These are phyloP conservation scores for Candolleomyces efflorescens DNA, from an alignment of 768 basidiomycete species.

Conservation along the genomic window DNA sequence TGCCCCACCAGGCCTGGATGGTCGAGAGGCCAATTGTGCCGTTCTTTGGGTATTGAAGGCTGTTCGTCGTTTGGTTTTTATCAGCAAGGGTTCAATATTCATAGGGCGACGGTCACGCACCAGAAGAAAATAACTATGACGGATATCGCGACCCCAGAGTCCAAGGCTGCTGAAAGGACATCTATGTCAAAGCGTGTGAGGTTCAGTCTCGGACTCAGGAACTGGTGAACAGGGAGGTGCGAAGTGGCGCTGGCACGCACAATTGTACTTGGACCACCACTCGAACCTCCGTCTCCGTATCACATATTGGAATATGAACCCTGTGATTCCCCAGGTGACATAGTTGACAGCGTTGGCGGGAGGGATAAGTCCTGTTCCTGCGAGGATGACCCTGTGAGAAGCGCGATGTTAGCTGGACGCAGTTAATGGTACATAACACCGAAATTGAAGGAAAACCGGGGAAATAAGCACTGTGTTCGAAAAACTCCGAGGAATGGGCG, in stretches of 20 bases:
- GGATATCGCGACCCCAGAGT: constrained; percentile 61
- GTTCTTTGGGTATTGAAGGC: constrained; percentile 57
- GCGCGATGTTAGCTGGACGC: background rate
- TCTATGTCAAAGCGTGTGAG: no score
- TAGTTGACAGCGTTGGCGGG: constrained; percentile 68
- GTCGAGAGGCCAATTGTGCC: constrained; percentile 52
- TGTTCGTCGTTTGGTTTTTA: no score
- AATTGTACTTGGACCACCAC: constrained; percentile 67
- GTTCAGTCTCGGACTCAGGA: no score
- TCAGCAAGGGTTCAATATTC: no score
- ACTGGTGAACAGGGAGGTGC: no score
- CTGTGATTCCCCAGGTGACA: constrained; percentile 61
- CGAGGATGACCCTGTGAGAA: constrained; percentile 52
- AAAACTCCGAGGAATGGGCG: background rate
- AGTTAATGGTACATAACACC: background rate
- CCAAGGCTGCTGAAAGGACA: constrained; percentile 64
- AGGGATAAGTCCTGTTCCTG: constrained; percentile 56
- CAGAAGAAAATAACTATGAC: constrained; percentile 53
- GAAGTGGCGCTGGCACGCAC: constrained; percentile 32
- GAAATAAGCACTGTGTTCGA: no score
- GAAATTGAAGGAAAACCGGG: background rate
- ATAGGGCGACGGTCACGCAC: constrained; percentile 4
- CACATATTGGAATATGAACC: constrained; percentile 61
- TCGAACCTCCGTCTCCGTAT: constrained; percentile 57
- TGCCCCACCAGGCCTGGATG: constrained; percentile 71